These are phyloP conservation scores for Herpetomonas muscarum DNA, from an alignment of 208 protist genomes.

Conservation along the genomic window DNA sequence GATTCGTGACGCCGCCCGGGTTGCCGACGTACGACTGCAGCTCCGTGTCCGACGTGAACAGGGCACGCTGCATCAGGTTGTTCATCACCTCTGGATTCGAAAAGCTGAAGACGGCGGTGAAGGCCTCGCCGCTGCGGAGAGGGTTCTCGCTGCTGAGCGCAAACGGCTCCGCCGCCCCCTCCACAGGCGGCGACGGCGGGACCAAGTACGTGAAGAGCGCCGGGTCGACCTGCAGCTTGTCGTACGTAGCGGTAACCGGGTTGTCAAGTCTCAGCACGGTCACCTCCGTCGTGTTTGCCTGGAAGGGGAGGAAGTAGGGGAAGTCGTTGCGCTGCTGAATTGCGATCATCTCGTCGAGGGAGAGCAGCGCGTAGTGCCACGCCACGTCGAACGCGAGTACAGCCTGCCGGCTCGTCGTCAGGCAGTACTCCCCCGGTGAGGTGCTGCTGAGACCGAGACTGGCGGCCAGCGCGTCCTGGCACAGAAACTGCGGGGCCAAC, in stretches of 20 bases:
- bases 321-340: neutral
- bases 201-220: slow-evolving; percentile 14
- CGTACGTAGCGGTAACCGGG: slow-evolving; percentile 10
- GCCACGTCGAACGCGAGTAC: slow-evolving; percentile 13
- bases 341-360: slow-evolving; percentile 1
- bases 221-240: slow-evolving; percentile 6
- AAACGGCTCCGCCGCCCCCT: slow-evolving; percentile 3
- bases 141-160: neutral
- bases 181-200: slow-evolving; percentile 1
- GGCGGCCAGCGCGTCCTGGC: slow-evolving; percentile 21
- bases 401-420: slow-evolving; percentile 14
- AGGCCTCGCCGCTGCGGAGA: slow-evolving; percentile 4
- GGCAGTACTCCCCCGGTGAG: slow-evolving; percentile 24
- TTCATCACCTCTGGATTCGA: slow-evolving; percentile 10
- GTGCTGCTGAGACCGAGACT: slow-evolving; percentile 26
- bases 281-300: neutral
- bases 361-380: slow-evolving; percentile 3
- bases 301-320: neutral
- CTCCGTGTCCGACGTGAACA: neutral
- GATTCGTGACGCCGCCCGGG: slow-evolving; percentile 13
- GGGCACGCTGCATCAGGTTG: slow-evolving; percentile 7
- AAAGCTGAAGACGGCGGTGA: slow-evolving; percentile 26
- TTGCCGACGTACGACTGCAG: slow-evolving; percentile 25
- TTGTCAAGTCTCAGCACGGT: slow-evolving; percentile 1
- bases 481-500: slow-evolving; percentile 22